Conservation (phyloP, 768 basidiomycete species). For the Pleurotus djamor region DNA sequence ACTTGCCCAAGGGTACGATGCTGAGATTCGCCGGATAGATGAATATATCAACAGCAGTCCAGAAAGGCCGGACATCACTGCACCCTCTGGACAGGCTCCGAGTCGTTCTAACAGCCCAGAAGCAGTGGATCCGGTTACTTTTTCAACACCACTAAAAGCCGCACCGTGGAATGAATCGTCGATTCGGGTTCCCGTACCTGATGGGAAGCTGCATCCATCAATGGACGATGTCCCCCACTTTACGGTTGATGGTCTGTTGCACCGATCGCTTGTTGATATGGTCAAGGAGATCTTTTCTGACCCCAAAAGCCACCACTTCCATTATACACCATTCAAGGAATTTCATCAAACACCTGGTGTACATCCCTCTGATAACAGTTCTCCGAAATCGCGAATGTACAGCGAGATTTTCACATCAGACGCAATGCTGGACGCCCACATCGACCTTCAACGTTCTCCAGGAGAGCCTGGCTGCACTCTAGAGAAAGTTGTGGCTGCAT, state of each 20-base stretch:
- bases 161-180: conserved; percentile 16
- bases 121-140: too few relatives aligned
- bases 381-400: conserved; percentile 5
- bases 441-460: background rate
- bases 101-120: too few relatives aligned
- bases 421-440: conserved; percentile 10
- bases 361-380: background rate
- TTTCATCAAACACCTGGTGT: conserved; percentile 10
- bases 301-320: conserved; percentile 6
- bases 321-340: conserved; percentile 16
- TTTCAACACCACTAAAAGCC: too few relatives aligned
- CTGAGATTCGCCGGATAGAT: background rate
- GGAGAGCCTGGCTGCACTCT: conserved; percentile 11
- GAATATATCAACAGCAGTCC: background rate
- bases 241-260: conserved; percentile 15
- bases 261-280: conserved; percentile 15
- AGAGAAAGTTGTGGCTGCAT: conserved; percentile 8
- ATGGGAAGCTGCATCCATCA: conserved; percentile 12
- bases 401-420: conserved; percentile 16
- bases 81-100: too few relatives aligned
- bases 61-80: background rate
- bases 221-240: conserved; percentile 13
- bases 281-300: conserved; percentile 11
- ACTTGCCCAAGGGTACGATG: background rate
- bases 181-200: conserved; percentile 23